These are phyloP conservation scores for Phytophthora pinifolia DNA, from an alignment of 352 stramenopile genomes.

Conservation along the genomic window DNA sequence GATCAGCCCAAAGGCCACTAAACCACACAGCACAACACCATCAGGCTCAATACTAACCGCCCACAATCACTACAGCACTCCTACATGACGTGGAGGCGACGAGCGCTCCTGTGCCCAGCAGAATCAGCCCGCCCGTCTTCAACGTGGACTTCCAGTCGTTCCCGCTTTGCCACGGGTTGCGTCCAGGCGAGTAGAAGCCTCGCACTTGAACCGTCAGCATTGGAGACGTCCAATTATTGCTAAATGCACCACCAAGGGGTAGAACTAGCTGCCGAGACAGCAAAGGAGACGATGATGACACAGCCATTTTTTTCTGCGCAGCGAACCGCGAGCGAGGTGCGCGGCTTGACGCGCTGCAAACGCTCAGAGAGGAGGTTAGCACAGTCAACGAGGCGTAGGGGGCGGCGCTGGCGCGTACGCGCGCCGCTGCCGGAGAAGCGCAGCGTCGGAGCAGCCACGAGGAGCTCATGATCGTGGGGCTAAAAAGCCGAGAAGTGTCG, in stretches of 20 bases:
- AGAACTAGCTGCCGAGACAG: constrained; percentile 13
- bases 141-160: constrained; percentile 51
- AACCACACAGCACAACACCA: background rate
- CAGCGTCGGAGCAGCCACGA: constrained; percentile 24
- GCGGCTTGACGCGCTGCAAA: background rate
- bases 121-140: constrained; percentile 65
- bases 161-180: constrained; percentile 40
- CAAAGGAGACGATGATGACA: background rate
- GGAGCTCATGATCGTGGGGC: constrained; percentile 20
- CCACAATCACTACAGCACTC: constrained; percentile 9
- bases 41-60: background rate
- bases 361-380: constrained; percentile 4
- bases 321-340: constrained; percentile 4
- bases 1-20: constrained; percentile 74
- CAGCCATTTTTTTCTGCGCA: background rate
- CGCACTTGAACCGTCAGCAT: constrained; percentile 22
- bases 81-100: constrained; percentile 66
- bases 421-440: constrained; percentile 10
- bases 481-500: background rate
- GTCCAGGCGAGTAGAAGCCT: constrained; percentile 34
- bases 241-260: background rate
- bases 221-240: background rate
- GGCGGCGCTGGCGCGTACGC: constrained; percentile 2
- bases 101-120: constrained; percentile 56
- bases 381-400: constrained; percentile 2